Base-by-base conservation (phyloP, 2,329 filamentous ascomycete species). In the Teratosphaeria epicoccoides region DNA sequence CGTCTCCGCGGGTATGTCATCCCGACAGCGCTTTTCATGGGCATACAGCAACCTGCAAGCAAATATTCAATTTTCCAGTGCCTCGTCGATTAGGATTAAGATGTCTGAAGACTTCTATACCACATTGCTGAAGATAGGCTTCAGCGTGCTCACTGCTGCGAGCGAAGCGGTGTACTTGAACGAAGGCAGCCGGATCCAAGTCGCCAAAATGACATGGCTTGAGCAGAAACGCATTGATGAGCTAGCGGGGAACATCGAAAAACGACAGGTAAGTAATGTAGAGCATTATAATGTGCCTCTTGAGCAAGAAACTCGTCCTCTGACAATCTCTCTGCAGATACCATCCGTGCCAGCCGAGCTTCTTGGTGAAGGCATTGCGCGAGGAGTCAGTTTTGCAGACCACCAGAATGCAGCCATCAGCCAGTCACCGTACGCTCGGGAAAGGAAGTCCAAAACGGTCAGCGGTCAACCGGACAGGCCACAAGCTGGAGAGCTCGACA, bases 21-120 rank as follows among this genome's bases (percentile, higher is more conserved):
- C 79, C 50, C 70, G 68, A 33, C 80, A 87, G 61, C 78, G 88
- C 46, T 73, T 95, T 24, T 65, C 70, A 1, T 76, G 80, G 47
- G 90, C 91, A 0, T 88, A 94, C 63, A 80, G 80, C 47, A 97
- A 97, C 59, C 85, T 97, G 77, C 90, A 96, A 69, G 90, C 90
- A 2, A 93, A 93, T 53, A 81, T 91, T 2, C 89, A 93, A 11
- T 76, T 96, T 22, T 85, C 86, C 1, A 84, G 70, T 7, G 70
- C 69, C 6, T 72, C 73, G 1, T 69, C 85, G 37, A 81, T 96
- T 33, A 81, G 84, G 11, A 80, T 97, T 50, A 87, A 84, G 43
- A 83, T 86, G 74, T 83, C 88, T 51, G 94, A 97, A 75, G 93
- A 98, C 66, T 96, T 97, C 65, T 98, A 97, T 66, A 95, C 89